A percentile compares a stretch with the other conserved stretches of the same genome.
Conservation (phyloP, 768 basidiomycete genomes). For the Calocybe indica region DNA sequence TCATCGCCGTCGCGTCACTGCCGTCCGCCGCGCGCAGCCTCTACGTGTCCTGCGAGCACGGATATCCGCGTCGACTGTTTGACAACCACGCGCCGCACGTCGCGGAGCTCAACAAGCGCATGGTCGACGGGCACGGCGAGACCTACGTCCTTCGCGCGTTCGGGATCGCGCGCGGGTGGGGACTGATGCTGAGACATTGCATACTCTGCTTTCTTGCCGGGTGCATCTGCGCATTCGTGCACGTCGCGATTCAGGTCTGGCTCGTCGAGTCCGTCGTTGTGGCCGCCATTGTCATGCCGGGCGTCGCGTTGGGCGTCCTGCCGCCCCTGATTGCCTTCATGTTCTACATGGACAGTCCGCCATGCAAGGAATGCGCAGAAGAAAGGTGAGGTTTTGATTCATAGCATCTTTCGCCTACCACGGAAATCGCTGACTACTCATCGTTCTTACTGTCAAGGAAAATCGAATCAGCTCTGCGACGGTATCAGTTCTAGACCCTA, state of each 20-base stretch:
- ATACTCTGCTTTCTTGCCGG: conserved; percentile 12
- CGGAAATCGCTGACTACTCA: too few relatives aligned
- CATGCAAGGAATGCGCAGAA: conserved; percentile 8
- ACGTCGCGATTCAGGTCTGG: conserved; percentile 10
- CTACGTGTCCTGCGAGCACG: conserved; percentile 12
- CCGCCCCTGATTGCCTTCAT: conserved; percentile 11
- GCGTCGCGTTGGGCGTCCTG: conserved; percentile 7
- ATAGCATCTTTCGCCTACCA: too few relatives aligned
- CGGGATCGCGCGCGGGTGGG: conserved; percentile 14
- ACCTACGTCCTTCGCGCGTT: conserved; percentile 15
- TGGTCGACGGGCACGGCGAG: conserved; percentile 14
- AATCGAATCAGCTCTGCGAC: too few relatives aligned
- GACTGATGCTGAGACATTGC: conserved; percentile 12
- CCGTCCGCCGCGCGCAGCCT: conserved; percentile 15
- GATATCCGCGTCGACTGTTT: conserved; percentile 12
- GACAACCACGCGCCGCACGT: conserved; percentile 3
- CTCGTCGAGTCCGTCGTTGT: conserved; percentile 8
- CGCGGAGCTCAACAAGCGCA: conserved; percentile 9
- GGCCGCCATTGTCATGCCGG: conserved; percentile 12
- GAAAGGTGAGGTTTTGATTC: conserved; percentile 3
- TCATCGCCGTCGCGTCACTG: conserved; percentile 16
- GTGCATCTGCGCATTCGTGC: conserved; percentile 10
- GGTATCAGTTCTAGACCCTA: too few relatives aligned
- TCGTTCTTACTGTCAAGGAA: too few relatives aligned
- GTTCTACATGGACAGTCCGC: conserved; percentile 11